phyloP scores from a whole-genome alignment of 2,329 filamentous ascomycete species.

The Pseudogymnoascus sp. region DNA sequence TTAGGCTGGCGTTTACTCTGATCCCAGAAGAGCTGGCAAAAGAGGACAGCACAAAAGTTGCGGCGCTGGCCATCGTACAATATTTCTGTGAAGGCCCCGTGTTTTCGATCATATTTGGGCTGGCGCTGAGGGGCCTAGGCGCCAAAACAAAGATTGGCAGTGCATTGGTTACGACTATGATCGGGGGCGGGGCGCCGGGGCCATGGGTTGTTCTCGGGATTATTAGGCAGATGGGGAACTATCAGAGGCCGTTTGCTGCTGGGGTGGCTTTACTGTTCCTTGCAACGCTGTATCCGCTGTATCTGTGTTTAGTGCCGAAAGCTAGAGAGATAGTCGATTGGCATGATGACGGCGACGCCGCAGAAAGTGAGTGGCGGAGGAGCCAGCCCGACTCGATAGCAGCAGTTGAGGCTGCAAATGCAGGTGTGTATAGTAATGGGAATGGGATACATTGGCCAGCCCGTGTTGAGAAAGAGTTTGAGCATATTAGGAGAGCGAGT shows the following conservation, averaged over 20 bases:
- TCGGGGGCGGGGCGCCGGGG: conserved; percentile 23
- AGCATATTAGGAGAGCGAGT: background rate
- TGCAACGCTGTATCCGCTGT: conserved; percentile 23
- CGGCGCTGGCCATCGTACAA: conserved; percentile 57
- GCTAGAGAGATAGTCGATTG: conserved; percentile 23
- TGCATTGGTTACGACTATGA: conserved; percentile 31
- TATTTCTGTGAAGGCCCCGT: conserved; percentile 72
- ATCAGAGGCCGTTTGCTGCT: background rate
- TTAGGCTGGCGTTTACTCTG: conserved; percentile 34
- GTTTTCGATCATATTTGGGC: conserved; percentile 71
- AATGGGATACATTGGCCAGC: background rate
- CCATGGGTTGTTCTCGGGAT: conserved; percentile 25
- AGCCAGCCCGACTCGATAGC: background rate
- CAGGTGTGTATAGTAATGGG: background rate
- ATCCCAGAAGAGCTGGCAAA: conserved; percentile 35
- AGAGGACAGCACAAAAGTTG: conserved; percentile 23
- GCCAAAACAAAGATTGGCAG: conserved; percentile 69
- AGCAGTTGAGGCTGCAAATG: background rate
- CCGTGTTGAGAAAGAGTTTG: background rate
- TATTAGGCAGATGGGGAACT: background rate
- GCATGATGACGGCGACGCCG: background rate
- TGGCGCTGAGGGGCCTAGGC: conserved; percentile 70
- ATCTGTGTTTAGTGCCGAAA: conserved; percentile 19
- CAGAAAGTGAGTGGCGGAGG: background rate
- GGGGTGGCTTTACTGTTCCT: conserved; percentile 24